phyloP scores from a whole-genome alignment of 148 eudicot genomes.

The Euryodendron excelsum region DNA sequence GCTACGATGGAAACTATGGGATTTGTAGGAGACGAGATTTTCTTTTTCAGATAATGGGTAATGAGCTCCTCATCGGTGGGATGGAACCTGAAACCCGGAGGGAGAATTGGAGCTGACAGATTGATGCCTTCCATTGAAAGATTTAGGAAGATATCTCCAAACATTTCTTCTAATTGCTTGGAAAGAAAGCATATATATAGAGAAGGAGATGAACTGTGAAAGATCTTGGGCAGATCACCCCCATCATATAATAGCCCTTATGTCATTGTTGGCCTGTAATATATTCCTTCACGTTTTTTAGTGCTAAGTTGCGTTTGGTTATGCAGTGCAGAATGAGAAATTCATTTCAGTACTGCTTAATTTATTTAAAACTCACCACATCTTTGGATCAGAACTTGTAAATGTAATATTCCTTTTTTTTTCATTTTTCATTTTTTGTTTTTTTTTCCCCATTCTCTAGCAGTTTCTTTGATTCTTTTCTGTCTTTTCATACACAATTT shows the following conservation, averaged over 20 bases:
- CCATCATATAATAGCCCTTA: too few species aligned
- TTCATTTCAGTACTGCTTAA: neutral
- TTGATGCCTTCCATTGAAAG: neutral
- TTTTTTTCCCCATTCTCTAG: too few species aligned
- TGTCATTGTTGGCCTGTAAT: neutral
- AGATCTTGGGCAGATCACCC: neutral
- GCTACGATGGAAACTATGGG: conserved; percentile 15
- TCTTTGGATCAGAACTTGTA: too few species aligned
- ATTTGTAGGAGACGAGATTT: conserved; percentile 1
- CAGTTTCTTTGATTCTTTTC: too few species aligned
- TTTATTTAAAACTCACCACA: too few species aligned
- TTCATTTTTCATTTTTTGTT: too few species aligned
- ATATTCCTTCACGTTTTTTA: neutral
- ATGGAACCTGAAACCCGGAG: conserved; percentile 29
- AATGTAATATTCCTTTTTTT: too few species aligned
- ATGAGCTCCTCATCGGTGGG: conserved; percentile 33
- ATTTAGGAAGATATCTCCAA: neutral
- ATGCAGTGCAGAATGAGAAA: neutral
- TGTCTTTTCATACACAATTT: too few species aligned
- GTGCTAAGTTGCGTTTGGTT: too few species aligned
- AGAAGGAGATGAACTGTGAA: neutral
- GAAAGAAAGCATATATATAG: neutral
- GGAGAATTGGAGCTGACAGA: conserved; percentile 3
- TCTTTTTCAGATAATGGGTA: conserved; percentile 20
- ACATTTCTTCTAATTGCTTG: neutral